Base-by-base conservation (phyloP, 1,284 basidiomycete species). In the Trametes hirsuta region DNA sequence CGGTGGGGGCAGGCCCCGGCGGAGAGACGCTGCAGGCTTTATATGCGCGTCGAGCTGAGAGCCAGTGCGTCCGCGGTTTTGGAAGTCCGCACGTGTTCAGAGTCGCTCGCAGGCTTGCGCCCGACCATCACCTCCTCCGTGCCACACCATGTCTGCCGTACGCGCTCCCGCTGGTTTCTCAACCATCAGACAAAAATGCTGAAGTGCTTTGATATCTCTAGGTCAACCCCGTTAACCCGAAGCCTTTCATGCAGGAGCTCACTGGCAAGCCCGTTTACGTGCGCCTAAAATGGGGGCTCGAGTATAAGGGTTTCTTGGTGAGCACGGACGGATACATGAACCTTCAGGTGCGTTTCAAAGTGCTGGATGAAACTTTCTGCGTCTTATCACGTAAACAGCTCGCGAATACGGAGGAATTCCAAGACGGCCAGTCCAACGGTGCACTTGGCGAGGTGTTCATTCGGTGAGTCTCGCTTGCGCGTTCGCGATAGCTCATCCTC, bases 241-340 rank as follows among this genome's bases (percentile, higher is more conserved):
- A 98, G 79, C 97, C 97, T 8, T 99, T 99, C 80, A 85, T 99
- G 71, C 95, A 98, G 79, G 94, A 97, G 76, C 88, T 98, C 70
- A 98, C 97, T 25, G 97, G 97, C 69, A 98, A 99, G 83, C 91
- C 92, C 47, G 94, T 98, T 51, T 91, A 89, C 71, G 96, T 99
- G 60, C 86, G 89, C 63, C 86, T 99, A 73, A 99, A 99, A 81
- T 99, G 97, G 97, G 97, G 97, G 64, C 84, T 98, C 64, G 96
- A 98, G 76, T 99, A 99, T 84, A 98, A 96, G 81, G 97, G 97
- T 49, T 99, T 97, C 80, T 84, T 99, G 63, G 97, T 99, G 67
- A 97, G 94, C 74, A 98, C 97, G 5, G 97, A 99, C 77, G 94
- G 94, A 34, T 99, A 98, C 80, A 98, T 99, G 96, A 99, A 99